These are phyloP conservation scores for Dothiorella sarmentorum DNA, from an alignment of 2,329 filamentous ascomycete genomes.

Conservation along the genomic window DNA sequence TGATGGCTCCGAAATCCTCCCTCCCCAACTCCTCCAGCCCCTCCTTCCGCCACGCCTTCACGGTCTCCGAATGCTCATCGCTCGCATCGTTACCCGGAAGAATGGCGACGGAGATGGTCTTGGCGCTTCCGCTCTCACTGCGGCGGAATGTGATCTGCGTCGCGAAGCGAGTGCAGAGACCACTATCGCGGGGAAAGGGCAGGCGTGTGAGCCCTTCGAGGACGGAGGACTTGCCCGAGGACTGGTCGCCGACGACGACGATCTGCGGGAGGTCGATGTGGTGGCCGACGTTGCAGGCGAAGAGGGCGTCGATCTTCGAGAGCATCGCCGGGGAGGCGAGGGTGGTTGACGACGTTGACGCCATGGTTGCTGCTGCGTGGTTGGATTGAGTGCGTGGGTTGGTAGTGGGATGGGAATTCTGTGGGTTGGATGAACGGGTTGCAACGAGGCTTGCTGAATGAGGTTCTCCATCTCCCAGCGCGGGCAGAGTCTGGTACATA, in stretches of 20 bases:
- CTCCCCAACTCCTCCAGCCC: slow-evolving; percentile 22
- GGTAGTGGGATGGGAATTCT: too few relatives aligned
- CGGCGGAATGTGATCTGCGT: slow-evolving; percentile 47
- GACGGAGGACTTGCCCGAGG: slow-evolving; percentile 36
- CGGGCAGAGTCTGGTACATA: too few relatives aligned
- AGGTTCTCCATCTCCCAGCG: too few relatives aligned
- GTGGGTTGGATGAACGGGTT: too few relatives aligned
- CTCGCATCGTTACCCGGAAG: slow-evolving; percentile 32
- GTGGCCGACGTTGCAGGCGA: slow-evolving; percentile 33
- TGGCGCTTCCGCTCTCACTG: slow-evolving; percentile 14
- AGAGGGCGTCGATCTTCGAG: slow-evolving; percentile 36
- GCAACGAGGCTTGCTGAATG: too few relatives aligned
- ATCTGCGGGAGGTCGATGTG: slow-evolving; percentile 31
- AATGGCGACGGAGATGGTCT: slow-evolving; percentile 34
- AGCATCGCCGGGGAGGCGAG: slow-evolving; percentile 22
- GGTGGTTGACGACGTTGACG: background rate
- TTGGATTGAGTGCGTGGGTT: background rate
- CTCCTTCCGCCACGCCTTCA: slow-evolving; percentile 27
- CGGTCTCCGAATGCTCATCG: slow-evolving; percentile 21
- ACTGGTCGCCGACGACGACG: slow-evolving; percentile 38
- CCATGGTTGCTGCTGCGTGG: background rate
- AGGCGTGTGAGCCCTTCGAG: slow-evolving; percentile 35
- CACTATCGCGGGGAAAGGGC: slow-evolving; percentile 38
- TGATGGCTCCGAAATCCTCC: slow-evolving; percentile 22
- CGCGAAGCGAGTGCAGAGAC: slow-evolving; percentile 44